phyloP scores from a whole-genome alignment of 2,329 filamentous ascomycete genomes.

The Fonsecaea nubica region DNA sequence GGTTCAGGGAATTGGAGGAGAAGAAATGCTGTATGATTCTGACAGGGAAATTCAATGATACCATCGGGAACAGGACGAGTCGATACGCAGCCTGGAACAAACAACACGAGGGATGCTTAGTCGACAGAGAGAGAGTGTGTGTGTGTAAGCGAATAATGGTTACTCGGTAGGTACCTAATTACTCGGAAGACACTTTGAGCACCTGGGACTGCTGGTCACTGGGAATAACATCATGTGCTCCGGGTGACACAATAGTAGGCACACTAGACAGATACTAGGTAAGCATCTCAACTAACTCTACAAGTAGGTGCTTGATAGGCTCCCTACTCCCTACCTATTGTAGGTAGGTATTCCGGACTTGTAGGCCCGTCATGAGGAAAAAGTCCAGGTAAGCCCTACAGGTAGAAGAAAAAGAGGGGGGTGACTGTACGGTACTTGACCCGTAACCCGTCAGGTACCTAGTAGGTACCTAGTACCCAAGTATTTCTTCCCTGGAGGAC shows the following conservation, averaged over 20 bases:
- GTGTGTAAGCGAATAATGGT: no score
- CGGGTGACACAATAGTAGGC: neutral
- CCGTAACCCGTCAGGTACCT: no score
- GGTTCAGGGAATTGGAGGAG: neutral
- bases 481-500: no score
- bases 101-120: neutral
- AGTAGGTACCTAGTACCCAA: no score
- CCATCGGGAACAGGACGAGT: neutral
- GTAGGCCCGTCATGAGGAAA: no score
- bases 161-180: no score
- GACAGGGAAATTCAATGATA: neutral
- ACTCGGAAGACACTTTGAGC: no score
- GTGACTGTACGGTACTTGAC: neutral
- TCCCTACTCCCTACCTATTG: neutral
- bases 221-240: neutral
- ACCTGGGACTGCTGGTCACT: neutral
- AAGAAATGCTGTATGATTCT: neutral
- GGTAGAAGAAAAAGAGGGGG: neutral
- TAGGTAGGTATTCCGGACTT: neutral
- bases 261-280: neutral
- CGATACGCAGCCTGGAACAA: neutral
- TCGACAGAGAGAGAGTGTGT: neutral
- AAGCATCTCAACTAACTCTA: neutral
- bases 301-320: neutral
- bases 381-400: neutral